phyloP scores from a whole-genome alignment of 176 grass and related monocot species.

The Tillandsia fasciculata region DNA sequence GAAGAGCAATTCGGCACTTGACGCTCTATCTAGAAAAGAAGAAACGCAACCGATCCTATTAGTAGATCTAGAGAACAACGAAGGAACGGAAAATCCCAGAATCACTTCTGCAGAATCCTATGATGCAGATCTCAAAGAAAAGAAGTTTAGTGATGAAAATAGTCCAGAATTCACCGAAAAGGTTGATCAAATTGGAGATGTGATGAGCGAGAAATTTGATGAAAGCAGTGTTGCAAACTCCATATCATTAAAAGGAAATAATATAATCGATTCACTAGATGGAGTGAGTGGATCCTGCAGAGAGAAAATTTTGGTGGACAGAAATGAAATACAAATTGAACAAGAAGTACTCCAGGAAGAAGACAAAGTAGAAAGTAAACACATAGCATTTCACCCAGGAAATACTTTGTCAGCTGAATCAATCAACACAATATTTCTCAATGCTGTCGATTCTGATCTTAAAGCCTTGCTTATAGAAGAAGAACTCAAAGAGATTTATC shows the following conservation, averaged over 20 bases:
- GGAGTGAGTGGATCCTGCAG: neutral
- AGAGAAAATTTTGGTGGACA: neutral
- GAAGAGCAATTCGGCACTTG: neutral
- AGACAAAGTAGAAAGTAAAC: neutral
- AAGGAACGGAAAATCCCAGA: neutral
- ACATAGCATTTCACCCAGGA: neutral
- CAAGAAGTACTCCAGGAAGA: too few species aligned
- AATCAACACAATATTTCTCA: neutral
- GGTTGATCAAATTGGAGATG: too few species aligned
- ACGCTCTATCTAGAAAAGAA: slow-evolving; percentile 1
- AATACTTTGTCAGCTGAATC: neutral
- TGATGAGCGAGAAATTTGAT: too few species aligned
- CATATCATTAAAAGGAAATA: too few species aligned
- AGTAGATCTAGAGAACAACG: neutral
- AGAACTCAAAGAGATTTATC: neutral
- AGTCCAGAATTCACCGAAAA: too few species aligned
- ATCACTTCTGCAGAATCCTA: neutral
- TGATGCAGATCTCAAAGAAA: neutral
- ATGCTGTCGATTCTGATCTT: neutral
- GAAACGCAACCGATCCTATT: neutral
- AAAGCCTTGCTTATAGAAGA: neutral
- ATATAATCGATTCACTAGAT: too few species aligned
- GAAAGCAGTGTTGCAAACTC: too few species aligned
- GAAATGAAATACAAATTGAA: neutral
- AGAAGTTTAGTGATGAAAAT: neutral